Percentiles rank a stretch among this genome's conserved stretches.
Conservation (phyloP, 495 filamentous ascomycete genomes). For the Penicillium fimorum region DNA sequence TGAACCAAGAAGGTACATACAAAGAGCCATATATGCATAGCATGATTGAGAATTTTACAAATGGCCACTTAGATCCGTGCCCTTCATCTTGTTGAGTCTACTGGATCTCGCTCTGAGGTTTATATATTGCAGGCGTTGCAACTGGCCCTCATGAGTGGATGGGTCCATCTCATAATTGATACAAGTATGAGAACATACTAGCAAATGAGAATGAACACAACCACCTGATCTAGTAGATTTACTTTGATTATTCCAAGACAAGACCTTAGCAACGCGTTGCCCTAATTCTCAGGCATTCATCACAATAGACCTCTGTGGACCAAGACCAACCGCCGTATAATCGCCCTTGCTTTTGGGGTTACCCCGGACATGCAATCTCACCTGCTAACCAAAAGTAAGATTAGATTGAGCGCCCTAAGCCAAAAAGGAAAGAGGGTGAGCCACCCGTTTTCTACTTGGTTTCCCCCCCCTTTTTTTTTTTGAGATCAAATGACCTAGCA, state of each 20-base stretch:
- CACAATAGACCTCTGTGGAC: too few relatives aligned
- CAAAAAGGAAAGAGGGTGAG: not conserved
- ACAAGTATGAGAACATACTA: too few relatives aligned
- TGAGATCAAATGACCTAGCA: not conserved
- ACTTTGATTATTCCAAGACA: not conserved
- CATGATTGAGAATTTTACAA: too few relatives aligned
- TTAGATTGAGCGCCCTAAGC: slow-evolving; percentile 4
- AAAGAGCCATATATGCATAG: too few relatives aligned
- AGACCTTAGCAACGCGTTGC: not conserved
- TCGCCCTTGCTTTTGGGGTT: not conserved
- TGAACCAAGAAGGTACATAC: too few relatives aligned
- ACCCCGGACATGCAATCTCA: not conserved
- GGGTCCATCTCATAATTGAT: too few relatives aligned
- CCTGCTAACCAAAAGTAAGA: not conserved
- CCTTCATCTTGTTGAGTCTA: too few relatives aligned
- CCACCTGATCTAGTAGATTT: not conserved
- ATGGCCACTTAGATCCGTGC: too few relatives aligned
- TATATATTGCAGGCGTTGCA: too few relatives aligned
- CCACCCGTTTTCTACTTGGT: not conserved
- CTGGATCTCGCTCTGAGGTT: too few relatives aligned
- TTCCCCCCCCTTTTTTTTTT: not conserved
- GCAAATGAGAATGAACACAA: too few relatives aligned
- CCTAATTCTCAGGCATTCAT: not conserved
- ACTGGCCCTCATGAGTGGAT: too few relatives aligned
- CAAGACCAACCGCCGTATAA: not conserved